Evolutionary conservation across 345 rosid genomes (phyloP).

Genomic region (Melastoma malabathricum): DNA sequence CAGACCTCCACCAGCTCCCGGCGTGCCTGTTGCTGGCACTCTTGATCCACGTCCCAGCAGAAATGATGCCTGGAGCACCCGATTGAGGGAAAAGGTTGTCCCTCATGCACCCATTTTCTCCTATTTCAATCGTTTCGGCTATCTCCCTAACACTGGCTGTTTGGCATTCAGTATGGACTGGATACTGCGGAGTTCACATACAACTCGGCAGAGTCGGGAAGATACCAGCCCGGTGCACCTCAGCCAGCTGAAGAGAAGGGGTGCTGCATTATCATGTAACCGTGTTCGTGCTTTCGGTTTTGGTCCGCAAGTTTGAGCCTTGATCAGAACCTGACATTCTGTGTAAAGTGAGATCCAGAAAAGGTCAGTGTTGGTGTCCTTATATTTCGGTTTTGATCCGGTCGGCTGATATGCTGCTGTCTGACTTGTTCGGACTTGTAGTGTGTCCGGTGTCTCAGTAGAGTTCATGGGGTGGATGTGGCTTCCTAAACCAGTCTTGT

Average conservation of each 20-base stretch:
- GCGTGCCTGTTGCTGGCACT: slow-evolving; percentile 68
- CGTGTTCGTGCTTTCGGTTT: background rate
- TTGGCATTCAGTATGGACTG: slow-evolving; percentile 31
- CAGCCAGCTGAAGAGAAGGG: slow-evolving; percentile 35
- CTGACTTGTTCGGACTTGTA: no score
- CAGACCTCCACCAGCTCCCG: slow-evolving; percentile 58
- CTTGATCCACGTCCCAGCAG: slow-evolving; percentile 83
- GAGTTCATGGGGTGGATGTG: no score
- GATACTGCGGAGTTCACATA: slow-evolving; percentile 43
- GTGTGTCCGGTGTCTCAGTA: no score
- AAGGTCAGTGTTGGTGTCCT: no score
- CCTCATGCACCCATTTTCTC: background rate
- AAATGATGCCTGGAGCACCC: slow-evolving; percentile 97
- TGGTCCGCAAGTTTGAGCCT: background rate
- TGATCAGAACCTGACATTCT: no score
- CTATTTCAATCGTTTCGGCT: no score
- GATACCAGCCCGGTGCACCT: slow-evolving; percentile 26
- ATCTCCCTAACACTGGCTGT: background rate
- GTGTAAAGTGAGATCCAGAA: no score
- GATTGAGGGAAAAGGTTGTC: slow-evolving; percentile 93
- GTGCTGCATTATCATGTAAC: slow-evolving; percentile 38
- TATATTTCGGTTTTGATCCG: no score
- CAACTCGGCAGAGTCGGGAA: slow-evolving; percentile 30
- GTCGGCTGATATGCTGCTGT: no score
- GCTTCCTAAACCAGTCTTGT: no score